phyloP scores from a whole-genome alignment of 305 asterid species.

The Andrographis paniculata region DNA sequence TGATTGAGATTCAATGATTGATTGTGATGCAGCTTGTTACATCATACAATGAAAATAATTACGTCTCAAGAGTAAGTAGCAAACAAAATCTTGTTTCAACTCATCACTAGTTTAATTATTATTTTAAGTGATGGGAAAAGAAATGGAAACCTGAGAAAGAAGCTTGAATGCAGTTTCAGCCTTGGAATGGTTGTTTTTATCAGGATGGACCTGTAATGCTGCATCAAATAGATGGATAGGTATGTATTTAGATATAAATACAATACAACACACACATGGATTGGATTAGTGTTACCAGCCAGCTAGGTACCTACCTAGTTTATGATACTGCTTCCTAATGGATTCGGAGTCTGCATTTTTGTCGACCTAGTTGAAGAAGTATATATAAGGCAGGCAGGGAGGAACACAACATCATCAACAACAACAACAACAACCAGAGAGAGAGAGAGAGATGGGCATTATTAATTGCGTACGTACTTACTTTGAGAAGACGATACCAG shows the following conservation, averaged over 20 bases:
- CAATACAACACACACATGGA: constrained; percentile 1
- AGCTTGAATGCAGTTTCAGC: constrained; percentile 80
- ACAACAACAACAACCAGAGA: background rate
- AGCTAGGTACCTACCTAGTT: constrained; percentile 37
- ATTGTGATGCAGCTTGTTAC: too few species aligned
- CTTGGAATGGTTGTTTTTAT: constrained; percentile 73
- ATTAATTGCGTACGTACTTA: too few species aligned
- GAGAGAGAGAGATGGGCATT: too few species aligned
- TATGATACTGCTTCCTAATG: constrained; percentile 53
- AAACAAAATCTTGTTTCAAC: too few species aligned
- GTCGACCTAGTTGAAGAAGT: constrained; percentile 33
- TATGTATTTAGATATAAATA: background rate
- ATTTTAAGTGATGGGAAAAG: too few species aligned
- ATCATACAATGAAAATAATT: too few species aligned
- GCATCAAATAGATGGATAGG: constrained; percentile 6
- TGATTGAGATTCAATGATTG: too few species aligned
- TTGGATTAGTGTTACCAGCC: background rate
- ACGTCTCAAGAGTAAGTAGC: too few species aligned
- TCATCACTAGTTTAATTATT: too few species aligned
- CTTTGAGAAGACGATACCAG: constrained; percentile 66
- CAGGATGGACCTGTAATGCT: constrained; percentile 85
- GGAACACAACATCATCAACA: background rate
- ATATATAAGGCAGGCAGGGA: background rate
- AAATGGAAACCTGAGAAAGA: constrained; percentile 51
- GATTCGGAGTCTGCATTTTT: constrained; percentile 41